Conservation (phyloP, 164 flowering plant genomes). For the Tetrastigma voinierianum region DNA sequence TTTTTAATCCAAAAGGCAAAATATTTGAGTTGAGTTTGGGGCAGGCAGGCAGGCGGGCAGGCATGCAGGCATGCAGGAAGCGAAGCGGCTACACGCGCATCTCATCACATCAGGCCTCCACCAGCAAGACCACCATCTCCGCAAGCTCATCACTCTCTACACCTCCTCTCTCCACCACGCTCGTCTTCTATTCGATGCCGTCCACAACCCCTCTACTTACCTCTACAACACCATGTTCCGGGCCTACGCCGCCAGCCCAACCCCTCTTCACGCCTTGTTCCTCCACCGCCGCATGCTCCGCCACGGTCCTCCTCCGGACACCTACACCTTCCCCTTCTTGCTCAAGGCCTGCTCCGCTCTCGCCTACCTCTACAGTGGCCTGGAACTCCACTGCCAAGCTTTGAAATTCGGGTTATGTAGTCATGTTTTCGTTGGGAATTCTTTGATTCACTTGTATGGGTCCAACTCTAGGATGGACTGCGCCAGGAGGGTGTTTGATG, state of each 20-base stretch:
- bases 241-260: slow-evolving; percentile 17
- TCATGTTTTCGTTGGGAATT: slow-evolving; percentile 27
- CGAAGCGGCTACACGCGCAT: slow-evolving; percentile 25
- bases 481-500: slow-evolving; percentile 20
- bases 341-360: slow-evolving; percentile 29
- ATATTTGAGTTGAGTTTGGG: too few relatives aligned
- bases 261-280: slow-evolving; percentile 18
- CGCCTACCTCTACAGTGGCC: slow-evolving; percentile 13
- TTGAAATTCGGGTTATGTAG: slow-evolving; percentile 22
- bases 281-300: slow-evolving; percentile 23
- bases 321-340: slow-evolving; percentile 32
- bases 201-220: slow-evolving; percentile 25
- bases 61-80: slow-evolving; percentile 30
- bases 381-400: slow-evolving; percentile 22
- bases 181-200: slow-evolving; percentile 16
- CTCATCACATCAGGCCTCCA: slow-evolving; percentile 22
- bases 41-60: too few relatives aligned
- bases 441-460: slow-evolving; percentile 30
- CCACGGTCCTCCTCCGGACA: slow-evolving; percentile 18
- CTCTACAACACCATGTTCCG: slow-evolving; percentile 29
- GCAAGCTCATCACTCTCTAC: slow-evolving; percentile 27
- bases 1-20: too few relatives aligned
- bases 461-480: slow-evolving; percentile 4
- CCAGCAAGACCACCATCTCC: slow-evolving; percentile 19
- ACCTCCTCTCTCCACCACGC: slow-evolving; percentile 22